A percentile compares a stretch with the other conserved stretches of the same genome.
These are phyloP conservation scores for Lunasporangiospora selenospora DNA, from an alignment of 192 early-diverging fungal genomes.

Conservation along the genomic window DNA sequence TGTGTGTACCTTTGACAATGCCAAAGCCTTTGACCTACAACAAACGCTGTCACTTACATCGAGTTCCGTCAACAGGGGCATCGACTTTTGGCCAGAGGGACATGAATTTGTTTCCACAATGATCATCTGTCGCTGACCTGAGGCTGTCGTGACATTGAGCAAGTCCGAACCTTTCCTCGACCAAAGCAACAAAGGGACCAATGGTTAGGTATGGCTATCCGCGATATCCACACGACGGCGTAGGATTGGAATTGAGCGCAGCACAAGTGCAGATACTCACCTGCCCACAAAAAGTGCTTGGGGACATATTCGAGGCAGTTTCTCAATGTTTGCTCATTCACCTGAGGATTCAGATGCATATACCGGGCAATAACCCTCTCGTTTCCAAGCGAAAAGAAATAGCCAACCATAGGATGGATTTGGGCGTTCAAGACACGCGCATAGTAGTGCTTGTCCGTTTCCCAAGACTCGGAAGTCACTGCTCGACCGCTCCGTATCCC, in stretches of 20 bases:
- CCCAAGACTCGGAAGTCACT: conserved; percentile 60
- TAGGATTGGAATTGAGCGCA: too few relatives aligned
- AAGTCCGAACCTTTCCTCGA: conserved; percentile 86
- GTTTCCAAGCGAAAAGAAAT: conserved; percentile 86
- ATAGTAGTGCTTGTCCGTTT: conserved; percentile 86
- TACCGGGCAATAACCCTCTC: conserved; percentile 87
- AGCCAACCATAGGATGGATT: conserved; percentile 86
- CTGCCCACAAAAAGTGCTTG: conserved; percentile 87
- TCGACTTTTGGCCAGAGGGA: conserved; percentile 90
- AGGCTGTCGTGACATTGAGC: conserved; percentile 85
- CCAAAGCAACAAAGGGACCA: not conserved
- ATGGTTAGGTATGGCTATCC: too few relatives aligned
- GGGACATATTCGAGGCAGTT: conserved; percentile 71
- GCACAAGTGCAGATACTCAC: conserved; percentile 39
- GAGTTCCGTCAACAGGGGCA: conserved; percentile 81
- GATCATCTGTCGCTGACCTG: conserved; percentile 90
- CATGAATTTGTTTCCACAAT: conserved; percentile 93
- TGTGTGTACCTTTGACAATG: too few relatives aligned
- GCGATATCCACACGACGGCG: too few relatives aligned
- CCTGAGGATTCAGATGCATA: conserved; percentile 86
- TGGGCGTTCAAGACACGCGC: conserved; percentile 88
- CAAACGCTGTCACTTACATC: too few relatives aligned
- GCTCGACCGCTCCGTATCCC: too few relatives aligned
- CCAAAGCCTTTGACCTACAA: too few relatives aligned
- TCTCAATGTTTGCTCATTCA: conserved; percentile 66